These are phyloP conservation scores for Trametes villosa DNA, from an alignment of 768 basidiomycete genomes.

Conservation along the genomic window DNA sequence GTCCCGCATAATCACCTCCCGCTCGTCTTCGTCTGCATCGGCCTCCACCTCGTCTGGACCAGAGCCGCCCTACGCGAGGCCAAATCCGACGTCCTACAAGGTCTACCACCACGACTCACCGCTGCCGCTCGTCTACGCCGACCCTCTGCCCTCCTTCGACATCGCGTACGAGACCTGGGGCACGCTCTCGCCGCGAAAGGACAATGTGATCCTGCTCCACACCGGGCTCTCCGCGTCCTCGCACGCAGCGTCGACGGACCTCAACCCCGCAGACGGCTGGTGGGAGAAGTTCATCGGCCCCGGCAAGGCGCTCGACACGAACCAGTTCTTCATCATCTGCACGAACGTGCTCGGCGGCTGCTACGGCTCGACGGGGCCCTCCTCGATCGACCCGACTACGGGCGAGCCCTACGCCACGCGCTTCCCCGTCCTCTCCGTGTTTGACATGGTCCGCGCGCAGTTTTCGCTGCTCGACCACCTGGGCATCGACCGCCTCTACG, in stretches of 20 bases:
- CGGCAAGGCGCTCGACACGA: constrained; percentile 90
- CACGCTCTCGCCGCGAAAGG: constrained; percentile 68
- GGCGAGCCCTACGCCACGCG: constrained; percentile 81
- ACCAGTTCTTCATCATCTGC: constrained; percentile 91
- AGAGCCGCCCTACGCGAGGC: constrained; percentile 82
- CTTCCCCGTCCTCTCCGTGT: constrained; percentile 91
- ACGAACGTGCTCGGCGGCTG: constrained; percentile 97
- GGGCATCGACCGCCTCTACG: constrained; percentile 83
- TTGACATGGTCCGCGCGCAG: constrained; percentile 97
- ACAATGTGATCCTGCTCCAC: constrained; percentile 94
- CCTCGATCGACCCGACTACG: constrained; percentile 72
- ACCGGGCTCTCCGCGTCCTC: constrained; percentile 96
- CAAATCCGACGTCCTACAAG: constrained; percentile 73
- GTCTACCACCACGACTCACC: constrained; percentile 65
- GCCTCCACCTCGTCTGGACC: constrained; percentile 56
- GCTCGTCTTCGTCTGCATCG: constrained; percentile 25
- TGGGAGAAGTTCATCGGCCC: constrained; percentile 99
- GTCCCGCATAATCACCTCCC: constrained; percentile 50
- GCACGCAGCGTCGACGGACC: constrained; percentile 82
- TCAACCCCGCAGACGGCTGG: constrained; percentile 89
- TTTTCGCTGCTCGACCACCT: constrained; percentile 85
- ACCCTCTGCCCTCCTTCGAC: constrained; percentile 69
- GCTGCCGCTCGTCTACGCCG: constrained; percentile 63
- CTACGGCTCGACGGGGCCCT: constrained; percentile 96
- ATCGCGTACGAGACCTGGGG: constrained; percentile 99